phyloP scores from a whole-genome alignment of 2,329 filamentous ascomycete genomes.

The Sordariomycetes sp. region DNA sequence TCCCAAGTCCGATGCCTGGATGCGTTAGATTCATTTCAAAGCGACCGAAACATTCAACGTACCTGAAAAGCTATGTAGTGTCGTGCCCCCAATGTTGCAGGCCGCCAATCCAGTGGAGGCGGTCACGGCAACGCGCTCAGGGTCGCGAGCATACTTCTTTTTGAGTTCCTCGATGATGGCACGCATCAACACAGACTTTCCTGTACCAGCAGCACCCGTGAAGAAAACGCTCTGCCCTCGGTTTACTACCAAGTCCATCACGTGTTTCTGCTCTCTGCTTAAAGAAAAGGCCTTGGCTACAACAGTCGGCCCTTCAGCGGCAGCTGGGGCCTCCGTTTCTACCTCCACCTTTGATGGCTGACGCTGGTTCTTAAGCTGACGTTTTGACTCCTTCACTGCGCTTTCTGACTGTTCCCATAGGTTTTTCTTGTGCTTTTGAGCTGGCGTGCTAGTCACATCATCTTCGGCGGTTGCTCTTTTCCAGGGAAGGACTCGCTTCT shows the following conservation, averaged over 20 bases:
- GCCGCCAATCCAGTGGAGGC: conserved; percentile 93
- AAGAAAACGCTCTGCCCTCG: conserved; percentile 89
- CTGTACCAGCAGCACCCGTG: conserved; percentile 90
- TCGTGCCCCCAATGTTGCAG: conserved; percentile 94
- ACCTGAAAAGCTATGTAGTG: conserved; percentile 89
- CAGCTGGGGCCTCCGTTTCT: background rate
- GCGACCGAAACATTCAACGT: conserved; percentile 5
- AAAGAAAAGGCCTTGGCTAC: conserved; percentile 49
- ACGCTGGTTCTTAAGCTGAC: conserved; percentile 54
- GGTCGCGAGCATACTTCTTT: conserved; percentile 65
- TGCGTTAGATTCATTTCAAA: background rate
- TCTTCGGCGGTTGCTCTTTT: conserved; percentile 19
- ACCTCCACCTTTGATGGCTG: conserved; percentile 29
- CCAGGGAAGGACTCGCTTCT: conserved; percentile 51
- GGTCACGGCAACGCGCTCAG: conserved; percentile 83
- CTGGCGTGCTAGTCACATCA: background rate
- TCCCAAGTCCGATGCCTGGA: conserved; percentile 72
- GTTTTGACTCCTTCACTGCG: conserved; percentile 69
- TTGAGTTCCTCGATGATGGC: conserved; percentile 79
- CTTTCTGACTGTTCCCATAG: too few relatives aligned
- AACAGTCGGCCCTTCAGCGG: conserved; percentile 3
- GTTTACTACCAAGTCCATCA: conserved; percentile 74
- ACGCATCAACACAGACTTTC: conserved; percentile 92
- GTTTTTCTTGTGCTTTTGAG: too few relatives aligned
- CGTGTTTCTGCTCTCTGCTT: conserved; percentile 77